A percentile compares a stretch with the other conserved stretches of the same genome.
Conservation (phyloP, 169 alveolate genomes). For the Eimeria sp. region DNA sequence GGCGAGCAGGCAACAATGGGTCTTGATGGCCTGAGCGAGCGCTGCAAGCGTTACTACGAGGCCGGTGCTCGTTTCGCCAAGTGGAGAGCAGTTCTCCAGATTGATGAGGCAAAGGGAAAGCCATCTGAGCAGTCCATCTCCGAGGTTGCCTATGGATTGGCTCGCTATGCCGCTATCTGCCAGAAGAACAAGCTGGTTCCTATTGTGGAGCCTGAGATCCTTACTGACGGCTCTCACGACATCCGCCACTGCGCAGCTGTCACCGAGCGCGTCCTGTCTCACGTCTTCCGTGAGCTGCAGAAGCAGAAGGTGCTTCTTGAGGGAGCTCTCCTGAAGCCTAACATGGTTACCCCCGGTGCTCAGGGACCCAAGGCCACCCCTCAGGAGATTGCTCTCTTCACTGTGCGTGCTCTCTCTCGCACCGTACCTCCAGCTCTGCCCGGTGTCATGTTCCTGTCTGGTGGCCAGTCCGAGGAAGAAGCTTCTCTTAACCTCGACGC, state of each 20-base stretch:
- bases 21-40: constrained; percentile 98
- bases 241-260: constrained; percentile 98
- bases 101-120: constrained; percentile 92
- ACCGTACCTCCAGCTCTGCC: constrained; percentile 90
- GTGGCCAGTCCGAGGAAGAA: constrained; percentile 99
- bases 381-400: constrained; percentile 97
- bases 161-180: constrained; percentile 98
- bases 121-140: constrained; percentile 97
- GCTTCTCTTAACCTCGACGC: constrained; percentile 98
- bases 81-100: constrained; percentile 99
- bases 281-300: constrained; percentile 97
- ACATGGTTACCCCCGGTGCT: constrained; percentile 99
- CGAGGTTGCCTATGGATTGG: constrained; percentile 98
- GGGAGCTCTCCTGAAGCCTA: constrained; percentile 99
- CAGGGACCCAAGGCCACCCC: constrained; percentile 87
- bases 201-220: constrained; percentile 99
- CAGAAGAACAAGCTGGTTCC: constrained; percentile 99
- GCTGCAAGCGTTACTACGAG: constrained; percentile 98
- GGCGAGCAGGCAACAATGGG: constrained; percentile 95
- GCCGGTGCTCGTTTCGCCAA: constrained; percentile 99
- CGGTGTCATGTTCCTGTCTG: constrained; percentile 98
- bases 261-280: constrained; percentile 96
- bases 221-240: constrained; percentile 98
- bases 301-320: constrained; percentile 98
- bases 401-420: constrained; percentile 97